A percentile compares a stretch with the other conserved stretches of the same genome.
Evolutionary conservation across 257 asterid species (phyloP).

Genomic region (Vinca minor): DNA sequence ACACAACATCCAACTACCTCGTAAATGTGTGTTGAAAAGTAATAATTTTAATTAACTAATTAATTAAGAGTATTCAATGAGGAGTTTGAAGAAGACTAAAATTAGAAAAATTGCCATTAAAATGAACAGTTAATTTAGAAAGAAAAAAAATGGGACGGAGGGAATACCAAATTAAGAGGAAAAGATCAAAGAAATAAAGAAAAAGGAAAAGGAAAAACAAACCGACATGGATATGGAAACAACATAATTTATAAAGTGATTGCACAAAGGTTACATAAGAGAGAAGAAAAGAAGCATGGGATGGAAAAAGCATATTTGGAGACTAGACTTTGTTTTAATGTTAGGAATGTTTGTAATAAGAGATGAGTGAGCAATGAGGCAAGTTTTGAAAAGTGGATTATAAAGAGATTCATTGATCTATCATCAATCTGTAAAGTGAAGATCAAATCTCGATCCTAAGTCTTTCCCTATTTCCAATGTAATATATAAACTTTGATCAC

Average conservation of each 20-base stretch:
- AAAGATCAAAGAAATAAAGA: background rate
- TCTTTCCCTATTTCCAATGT: conserved; percentile 49
- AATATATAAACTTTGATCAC: conserved; percentile 35
- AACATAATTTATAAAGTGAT: conserved; percentile 14
- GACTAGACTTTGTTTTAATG: conserved; percentile 40
- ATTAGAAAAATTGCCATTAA: too few relatives aligned
- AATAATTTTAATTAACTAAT: too few relatives aligned
- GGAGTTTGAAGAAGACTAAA: too few relatives aligned
- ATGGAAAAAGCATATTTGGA: conserved; percentile 21
- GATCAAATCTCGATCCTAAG: conserved; percentile 29
- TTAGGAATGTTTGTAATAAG: conserved; percentile 40
- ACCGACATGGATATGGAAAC: conserved; percentile 8
- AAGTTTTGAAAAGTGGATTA: conserved; percentile 9
- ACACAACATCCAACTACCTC: too few relatives aligned
- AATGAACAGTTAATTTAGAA: too few relatives aligned
- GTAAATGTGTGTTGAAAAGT: too few relatives aligned
- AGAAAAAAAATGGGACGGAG: too few relatives aligned
- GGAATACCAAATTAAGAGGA: background rate
- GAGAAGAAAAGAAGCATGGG: conserved; percentile 17
- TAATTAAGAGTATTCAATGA: too few relatives aligned
- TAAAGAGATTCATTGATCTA: conserved; percentile 22
- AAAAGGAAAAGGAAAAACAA: background rate
- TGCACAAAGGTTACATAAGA: background rate
- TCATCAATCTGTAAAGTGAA: conserved; percentile 40
- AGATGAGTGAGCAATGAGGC: conserved; percentile 1